Percentiles rank a stretch among this genome's conserved stretches.
phyloP scores from a whole-genome alignment of 2,329 filamentous ascomycete genomes.

The Fusarium sp. region DNA sequence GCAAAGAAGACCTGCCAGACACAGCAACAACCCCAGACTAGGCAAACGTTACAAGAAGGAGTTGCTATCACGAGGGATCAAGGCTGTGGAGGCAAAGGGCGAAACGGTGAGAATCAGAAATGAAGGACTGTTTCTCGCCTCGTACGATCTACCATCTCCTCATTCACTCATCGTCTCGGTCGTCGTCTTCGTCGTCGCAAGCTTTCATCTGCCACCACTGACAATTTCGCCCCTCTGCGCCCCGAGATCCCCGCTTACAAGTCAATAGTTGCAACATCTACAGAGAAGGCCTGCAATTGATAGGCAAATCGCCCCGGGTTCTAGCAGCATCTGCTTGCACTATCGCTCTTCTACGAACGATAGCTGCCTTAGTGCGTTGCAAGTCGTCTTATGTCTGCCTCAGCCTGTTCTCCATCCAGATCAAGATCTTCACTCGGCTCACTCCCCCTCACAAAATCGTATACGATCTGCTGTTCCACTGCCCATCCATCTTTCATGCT shows the following conservation, averaged over 20 bases:
- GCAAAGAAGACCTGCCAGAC: constrained; percentile 13
- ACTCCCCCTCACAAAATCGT: constrained; percentile 19
- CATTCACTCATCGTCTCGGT: not conserved
- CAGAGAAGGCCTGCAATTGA: not conserved
- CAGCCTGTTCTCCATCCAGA: constrained; percentile 14
- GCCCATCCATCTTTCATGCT: constrained; percentile 12
- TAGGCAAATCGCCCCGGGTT: not conserved
- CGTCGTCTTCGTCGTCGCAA: not conserved
- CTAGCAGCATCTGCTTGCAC: not conserved
- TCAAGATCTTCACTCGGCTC: constrained; percentile 30
- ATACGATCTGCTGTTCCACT: constrained; percentile 20
- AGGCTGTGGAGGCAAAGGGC: not conserved
- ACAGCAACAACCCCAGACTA: not conserved
- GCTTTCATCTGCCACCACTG: constrained; percentile 14
- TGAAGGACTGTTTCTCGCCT: constrained; percentile 6
- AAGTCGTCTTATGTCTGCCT: constrained; percentile 30
- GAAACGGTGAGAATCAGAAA: not conserved
- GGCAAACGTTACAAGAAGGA: not conserved
- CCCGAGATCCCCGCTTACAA: constrained; percentile 14
- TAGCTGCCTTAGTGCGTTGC: constrained; percentile 21
- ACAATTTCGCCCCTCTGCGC: constrained; percentile 8
- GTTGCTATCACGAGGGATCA: not conserved
- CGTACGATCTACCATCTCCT: not conserved
- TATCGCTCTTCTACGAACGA: constrained; percentile 4
- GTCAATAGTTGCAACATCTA: constrained; percentile 14